These are phyloP conservation scores for Populus trichocarpa DNA, from an alignment of 441 rosid species.

Conservation along the genomic window DNA sequence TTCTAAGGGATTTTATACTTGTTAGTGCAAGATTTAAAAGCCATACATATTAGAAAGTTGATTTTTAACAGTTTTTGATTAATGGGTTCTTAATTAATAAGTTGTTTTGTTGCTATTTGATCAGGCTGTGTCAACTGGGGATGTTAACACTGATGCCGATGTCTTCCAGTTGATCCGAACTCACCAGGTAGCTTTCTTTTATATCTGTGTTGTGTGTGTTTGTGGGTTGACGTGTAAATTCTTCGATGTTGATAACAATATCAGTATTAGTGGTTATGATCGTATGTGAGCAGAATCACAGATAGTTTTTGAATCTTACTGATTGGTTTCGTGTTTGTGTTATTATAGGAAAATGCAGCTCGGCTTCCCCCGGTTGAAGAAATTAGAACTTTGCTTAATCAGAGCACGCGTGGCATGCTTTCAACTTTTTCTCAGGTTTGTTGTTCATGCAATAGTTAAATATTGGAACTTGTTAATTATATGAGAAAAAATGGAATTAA, in stretches of 20 bases:
- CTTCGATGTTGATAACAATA: neutral
- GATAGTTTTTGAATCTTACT: neutral
- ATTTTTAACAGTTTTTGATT: neutral
- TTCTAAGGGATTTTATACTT: neutral
- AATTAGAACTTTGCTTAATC: slow-evolving; percentile 61
- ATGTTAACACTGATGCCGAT: slow-evolving; percentile 38
- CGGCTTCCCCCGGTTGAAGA: slow-evolving; percentile 84
- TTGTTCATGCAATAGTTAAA: neutral
- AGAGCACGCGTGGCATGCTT: slow-evolving; percentile 61
- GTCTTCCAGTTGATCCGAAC: slow-evolving; percentile 64
- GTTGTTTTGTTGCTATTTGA: slow-evolving; percentile 7
- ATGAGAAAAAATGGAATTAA: neutral
- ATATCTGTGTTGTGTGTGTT: neutral
- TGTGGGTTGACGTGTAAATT: slow-evolving; percentile 3
- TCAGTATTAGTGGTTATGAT: neutral
- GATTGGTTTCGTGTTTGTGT: slow-evolving; percentile 5
- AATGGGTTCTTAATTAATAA: slow-evolving; percentile 4
- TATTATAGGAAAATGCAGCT: slow-evolving; percentile 68
- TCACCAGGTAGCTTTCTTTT: slow-evolving; percentile 53
- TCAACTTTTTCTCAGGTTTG: slow-evolving; percentile 82
- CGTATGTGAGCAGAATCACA: neutral
- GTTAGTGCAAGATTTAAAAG: neutral
- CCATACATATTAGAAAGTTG: neutral
- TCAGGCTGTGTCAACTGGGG: slow-evolving; percentile 60
- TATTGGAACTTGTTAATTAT: neutral